Percentiles rank a stretch among this genome's conserved stretches.
Conservation (phyloP, 768 basidiomycete species). For the Termitomyces sp. region DNA sequence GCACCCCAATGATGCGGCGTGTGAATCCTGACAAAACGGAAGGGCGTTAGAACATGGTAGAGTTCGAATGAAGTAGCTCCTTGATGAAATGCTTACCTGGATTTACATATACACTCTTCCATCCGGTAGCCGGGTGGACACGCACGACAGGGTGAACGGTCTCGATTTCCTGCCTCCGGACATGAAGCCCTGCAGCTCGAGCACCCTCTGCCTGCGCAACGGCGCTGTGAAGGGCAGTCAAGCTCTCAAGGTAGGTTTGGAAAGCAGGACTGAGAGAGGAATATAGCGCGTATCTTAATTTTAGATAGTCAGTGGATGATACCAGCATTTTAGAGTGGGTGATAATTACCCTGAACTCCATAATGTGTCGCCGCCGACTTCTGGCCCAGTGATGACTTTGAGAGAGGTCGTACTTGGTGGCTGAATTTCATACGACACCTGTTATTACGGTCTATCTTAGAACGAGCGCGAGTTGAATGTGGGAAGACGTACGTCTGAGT, state of each 20-base stretch:
- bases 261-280: conserved; percentile 74
- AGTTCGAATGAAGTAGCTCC: not conserved
- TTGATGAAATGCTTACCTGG: conserved; percentile 39
- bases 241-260: conserved; percentile 73
- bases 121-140: conserved; percentile 81
- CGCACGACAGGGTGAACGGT: conserved; percentile 78
- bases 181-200: conserved; percentile 63
- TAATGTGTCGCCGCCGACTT: conserved; percentile 74
- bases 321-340: not conserved
- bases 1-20: conserved; percentile 71
- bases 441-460: not conserved
- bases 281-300: conserved; percentile 71
- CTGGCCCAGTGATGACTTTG: conserved; percentile 67
- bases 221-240: conserved; percentile 72
- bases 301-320: not conserved
- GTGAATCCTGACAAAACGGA: conserved; percentile 57
- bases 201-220: conserved; percentile 77
- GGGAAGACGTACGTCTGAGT: conserved; percentile 59
- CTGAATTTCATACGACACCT: conserved; percentile 75
- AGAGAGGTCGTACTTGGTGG: conserved; percentile 81
- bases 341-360: conserved; percentile 70
- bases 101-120: conserved; percentile 83
- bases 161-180: conserved; percentile 68
- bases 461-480: not conserved
- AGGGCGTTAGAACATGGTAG: not conserved